Evolutionary conservation across 495 filamentous ascomycete genomes (phyloP).

Genomic region (Podospora bellae-mahoneyi): DNA sequence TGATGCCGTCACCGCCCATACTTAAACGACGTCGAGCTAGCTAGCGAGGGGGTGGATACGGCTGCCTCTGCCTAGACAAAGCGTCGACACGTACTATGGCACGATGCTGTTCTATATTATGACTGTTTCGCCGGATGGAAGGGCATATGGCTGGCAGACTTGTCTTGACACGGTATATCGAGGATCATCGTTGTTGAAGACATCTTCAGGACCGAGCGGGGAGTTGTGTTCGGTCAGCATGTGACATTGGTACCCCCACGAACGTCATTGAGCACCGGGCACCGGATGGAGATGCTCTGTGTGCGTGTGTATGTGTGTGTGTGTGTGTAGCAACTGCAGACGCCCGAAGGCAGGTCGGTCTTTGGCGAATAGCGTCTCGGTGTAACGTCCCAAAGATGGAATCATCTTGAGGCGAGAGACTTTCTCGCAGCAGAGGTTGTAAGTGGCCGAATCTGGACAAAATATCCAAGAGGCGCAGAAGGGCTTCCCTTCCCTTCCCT

Average conservation of each 20-base stretch:
- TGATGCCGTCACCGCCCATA: not conserved
- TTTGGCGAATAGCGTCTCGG: not conserved
- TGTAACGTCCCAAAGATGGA: not conserved
- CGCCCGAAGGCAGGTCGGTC: not conserved
- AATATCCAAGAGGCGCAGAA: conserved; percentile 14
- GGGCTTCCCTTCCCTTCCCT: not conserved
- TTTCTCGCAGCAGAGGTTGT: not conserved
- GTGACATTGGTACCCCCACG: not conserved
- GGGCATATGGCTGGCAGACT: not conserved
- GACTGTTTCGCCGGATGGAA: conserved; percentile 5
- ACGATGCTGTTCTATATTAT: not conserved
- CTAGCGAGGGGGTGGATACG: conserved; percentile 4
- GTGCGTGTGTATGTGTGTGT: not conserved
- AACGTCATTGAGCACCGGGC: not conserved
- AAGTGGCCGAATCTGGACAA: conserved; percentile 9
- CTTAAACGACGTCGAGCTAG: not conserved
- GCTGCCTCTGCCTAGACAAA: conserved; percentile 1
- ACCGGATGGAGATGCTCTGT: not conserved
- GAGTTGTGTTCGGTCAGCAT: not conserved
- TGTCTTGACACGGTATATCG: not conserved
- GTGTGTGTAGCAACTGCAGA: not conserved
- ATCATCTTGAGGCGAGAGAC: no score
- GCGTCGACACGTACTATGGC: conserved; percentile 3
- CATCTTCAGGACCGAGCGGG: not conserved
- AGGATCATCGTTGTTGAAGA: not conserved